Percentiles rank a stretch among this genome's conserved stretches.
phyloP scores from a whole-genome alignment of 129 eudicot species.

The Mikania micrantha region DNA sequence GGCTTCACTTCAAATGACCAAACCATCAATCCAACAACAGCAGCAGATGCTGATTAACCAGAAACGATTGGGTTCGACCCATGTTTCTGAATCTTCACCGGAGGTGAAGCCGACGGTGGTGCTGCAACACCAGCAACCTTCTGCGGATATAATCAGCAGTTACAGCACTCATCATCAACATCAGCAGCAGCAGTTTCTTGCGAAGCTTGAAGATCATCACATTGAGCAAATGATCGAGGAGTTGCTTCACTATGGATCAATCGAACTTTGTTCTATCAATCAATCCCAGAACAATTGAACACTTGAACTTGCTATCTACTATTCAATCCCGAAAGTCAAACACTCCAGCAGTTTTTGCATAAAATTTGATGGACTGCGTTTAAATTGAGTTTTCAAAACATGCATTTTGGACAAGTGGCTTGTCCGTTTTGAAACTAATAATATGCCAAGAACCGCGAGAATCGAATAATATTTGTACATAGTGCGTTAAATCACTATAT shows the following conservation, averaged over 20 bases:
- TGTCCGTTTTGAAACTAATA: no score
- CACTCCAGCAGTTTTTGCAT: constrained; percentile 1
- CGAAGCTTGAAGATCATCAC: constrained; percentile 62
- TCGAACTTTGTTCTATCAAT: constrained; percentile 46
- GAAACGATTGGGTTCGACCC: constrained; percentile 15
- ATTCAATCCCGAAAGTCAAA: constrained; percentile 16
- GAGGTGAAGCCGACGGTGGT: constrained; percentile 30
- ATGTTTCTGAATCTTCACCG: constrained; percentile 14
- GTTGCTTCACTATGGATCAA: constrained; percentile 66
- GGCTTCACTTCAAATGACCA: constrained; percentile 67
- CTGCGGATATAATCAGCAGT: constrained; percentile 3
- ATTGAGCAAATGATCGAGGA: constrained; percentile 87
- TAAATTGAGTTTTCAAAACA: constrained; percentile 3
- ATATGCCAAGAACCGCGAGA: no score
- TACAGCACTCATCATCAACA: neutral
- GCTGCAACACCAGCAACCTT: constrained; percentile 19
- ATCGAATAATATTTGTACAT: no score
- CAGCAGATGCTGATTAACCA: constrained; percentile 18
- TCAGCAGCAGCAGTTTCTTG: constrained; percentile 19
- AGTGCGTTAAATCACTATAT: no score
- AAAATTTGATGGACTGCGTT: constrained; percentile 6
- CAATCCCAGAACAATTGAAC: no score
- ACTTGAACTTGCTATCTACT: no score
- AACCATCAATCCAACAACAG: constrained; percentile 36
- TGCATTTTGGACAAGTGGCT: neutral